Base-by-base conservation (phyloP, 305 asterid genomes). In the Solanum hybrid region DNA sequence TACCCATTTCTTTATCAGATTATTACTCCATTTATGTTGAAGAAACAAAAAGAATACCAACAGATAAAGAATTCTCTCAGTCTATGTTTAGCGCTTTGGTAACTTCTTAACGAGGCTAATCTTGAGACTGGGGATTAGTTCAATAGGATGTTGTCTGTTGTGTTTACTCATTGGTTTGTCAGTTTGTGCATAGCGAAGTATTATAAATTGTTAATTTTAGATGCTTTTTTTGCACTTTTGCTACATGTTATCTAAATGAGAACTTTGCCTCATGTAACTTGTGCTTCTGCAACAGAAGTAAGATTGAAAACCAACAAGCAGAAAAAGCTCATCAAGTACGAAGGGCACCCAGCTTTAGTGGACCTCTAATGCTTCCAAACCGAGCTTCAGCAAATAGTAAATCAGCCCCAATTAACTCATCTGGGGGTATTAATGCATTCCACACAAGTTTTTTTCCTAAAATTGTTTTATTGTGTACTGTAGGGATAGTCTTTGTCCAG, bases 331-430 rank as follows among this genome's bases (percentile, higher is more conserved):
- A 89, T 64, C 97, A 90, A 89, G 94, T 93, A 88, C 94, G 99
- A 77, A 97, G 90, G 93, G 96, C 95, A 79, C 99, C 99, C 81
- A 97, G 98, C 93, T 96, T 93, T 87, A 98, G 99, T 94, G 99
- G 99, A 89, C 99, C 99, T 79, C 92, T 98, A 85, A 98, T 93
- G 94, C 98, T 98, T 88, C 99, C 99, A 67, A 98, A 93, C 91
- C 96, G 98, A 87, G 99, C 99, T 91, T 98, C 99, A 80, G 98
- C 97, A 90, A 98, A 98, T 94, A 98, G 99, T 94, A 95, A 97
- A 92, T 98, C 99, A 69, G 99, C 99, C 83, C 99, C 99, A 79
- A 98, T 98, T 86, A 98, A 98, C 92, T 95, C 99, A 31, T 95
- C 99, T 34, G 98, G 98, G 93, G 99, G 99, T 97, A 94, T 16